Percentiles rank a stretch among this genome's conserved stretches.
phyloP scores from a whole-genome alignment of 768 basidiomycete genomes.

The Dioszegia crocea region DNA sequence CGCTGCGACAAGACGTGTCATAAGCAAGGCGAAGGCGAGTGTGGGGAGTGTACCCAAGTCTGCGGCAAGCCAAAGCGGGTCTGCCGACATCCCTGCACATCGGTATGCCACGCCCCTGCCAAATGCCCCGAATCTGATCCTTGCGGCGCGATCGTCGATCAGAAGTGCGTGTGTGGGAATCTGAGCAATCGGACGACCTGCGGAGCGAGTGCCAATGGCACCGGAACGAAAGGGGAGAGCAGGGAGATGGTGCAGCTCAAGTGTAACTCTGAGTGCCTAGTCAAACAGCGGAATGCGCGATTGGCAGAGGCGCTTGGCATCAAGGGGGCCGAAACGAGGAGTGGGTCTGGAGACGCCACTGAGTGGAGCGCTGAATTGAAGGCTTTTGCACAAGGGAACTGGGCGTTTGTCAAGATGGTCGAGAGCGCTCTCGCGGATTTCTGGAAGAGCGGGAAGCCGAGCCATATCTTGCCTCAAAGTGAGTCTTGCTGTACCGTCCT shows the following conservation, averaged over 20 bases:
- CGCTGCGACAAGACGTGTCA: slow-evolving; percentile 81
- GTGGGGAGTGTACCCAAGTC: slow-evolving; percentile 67
- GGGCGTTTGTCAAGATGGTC: slow-evolving; percentile 65
- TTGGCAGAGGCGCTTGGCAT: slow-evolving; percentile 92
- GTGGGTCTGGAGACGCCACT: slow-evolving; percentile 14
- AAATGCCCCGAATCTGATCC: slow-evolving; percentile 74
- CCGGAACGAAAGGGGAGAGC: slow-evolving; percentile 46
- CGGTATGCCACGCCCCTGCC: slow-evolving; percentile 81
- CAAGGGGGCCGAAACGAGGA: slow-evolving; percentile 50
- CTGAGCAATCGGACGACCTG: slow-evolving; percentile 70
- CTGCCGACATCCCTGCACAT: slow-evolving; percentile 74
- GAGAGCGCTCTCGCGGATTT: slow-evolving; percentile 80
- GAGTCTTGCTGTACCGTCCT: slow-evolving; percentile 55
- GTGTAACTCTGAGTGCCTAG: slow-evolving; percentile 76
- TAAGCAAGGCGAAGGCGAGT: slow-evolving; percentile 64
- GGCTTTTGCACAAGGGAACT: slow-evolving; percentile 60
- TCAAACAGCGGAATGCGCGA: slow-evolving; percentile 79
- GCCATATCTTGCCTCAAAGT: slow-evolving; percentile 32
- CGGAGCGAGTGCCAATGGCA: slow-evolving; percentile 57
- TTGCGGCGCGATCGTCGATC: slow-evolving; percentile 62
- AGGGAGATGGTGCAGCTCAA: slow-evolving; percentile 57
- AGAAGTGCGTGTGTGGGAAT: slow-evolving; percentile 79
- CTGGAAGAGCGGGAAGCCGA: slow-evolving; percentile 38
- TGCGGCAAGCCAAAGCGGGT: slow-evolving; percentile 84
- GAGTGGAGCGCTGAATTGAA: slow-evolving; percentile 63